These are phyloP conservation scores for Cryphonectria carpinicola DNA, from an alignment of 2,329 filamentous ascomycete genomes.

Conservation along the genomic window DNA sequence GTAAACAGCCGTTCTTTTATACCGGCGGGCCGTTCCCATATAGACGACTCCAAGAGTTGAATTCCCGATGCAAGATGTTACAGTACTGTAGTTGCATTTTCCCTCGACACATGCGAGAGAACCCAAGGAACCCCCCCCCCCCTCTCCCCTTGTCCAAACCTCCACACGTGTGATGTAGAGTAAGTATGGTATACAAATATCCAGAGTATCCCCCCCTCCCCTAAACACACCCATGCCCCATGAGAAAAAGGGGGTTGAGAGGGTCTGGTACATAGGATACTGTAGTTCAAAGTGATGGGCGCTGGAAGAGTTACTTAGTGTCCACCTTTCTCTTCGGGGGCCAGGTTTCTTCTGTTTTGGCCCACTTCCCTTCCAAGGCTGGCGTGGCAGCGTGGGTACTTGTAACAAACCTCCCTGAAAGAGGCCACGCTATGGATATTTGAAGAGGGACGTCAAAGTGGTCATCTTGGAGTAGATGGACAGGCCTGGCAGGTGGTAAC, in stretches of 20 bases:
- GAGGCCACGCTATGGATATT: slow-evolving; percentile 23
- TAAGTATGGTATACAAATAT: slow-evolving; percentile 12
- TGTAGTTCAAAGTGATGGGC: not conserved
- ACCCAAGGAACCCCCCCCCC: not conserved
- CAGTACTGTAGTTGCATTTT: not conserved
- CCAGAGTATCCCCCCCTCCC: not conserved
- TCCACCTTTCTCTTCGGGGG: slow-evolving; percentile 26
- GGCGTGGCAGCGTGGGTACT: slow-evolving; percentile 22
- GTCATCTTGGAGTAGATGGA: slow-evolving; percentile 16
- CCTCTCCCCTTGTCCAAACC: not conserved
- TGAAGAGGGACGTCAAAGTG: slow-evolving; percentile 2
- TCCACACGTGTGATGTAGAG: not conserved
- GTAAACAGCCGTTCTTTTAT: slow-evolving; percentile 11
- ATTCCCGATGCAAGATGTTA: not conserved
- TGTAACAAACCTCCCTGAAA: slow-evolving; percentile 8
- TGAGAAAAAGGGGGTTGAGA: slow-evolving; percentile 1
- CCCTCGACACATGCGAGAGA: not conserved
- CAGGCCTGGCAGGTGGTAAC: slow-evolving; percentile 19
- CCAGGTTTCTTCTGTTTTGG: slow-evolving; percentile 15
- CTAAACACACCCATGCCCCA: not conserved
- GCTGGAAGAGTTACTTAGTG: not conserved
- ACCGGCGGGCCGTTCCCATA: slow-evolving; percentile 3
- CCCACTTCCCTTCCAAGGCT: slow-evolving; percentile 25
- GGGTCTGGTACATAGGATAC: not conserved
- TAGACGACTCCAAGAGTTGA: not conserved